Base-by-base conservation (phyloP, 495 filamentous ascomycete species). In the Schizothecium vesticola region DNA sequence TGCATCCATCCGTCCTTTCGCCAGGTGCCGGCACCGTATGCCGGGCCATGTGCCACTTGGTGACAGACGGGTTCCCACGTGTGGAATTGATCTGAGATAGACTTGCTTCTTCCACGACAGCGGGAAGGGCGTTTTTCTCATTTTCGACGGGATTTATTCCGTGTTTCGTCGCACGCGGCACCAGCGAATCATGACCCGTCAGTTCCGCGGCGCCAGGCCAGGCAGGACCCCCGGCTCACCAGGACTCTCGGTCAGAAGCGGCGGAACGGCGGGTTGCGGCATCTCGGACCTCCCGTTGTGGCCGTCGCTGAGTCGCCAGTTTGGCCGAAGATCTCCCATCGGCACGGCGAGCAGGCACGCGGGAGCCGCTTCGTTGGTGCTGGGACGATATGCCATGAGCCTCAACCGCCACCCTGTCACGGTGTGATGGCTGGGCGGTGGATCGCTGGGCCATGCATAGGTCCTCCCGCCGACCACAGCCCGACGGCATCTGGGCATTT, bases 261-360 rank as follows among this genome's bases (percentile, higher is more conserved):
- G 63, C 63, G 63, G 63, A 57, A 65, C 63, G 55, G 26, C 60
- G 67, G 61, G 24, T 13, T 28, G 28, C 22, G 59, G 60, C 58
- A 25, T 67, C 61, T 63, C 62, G 61, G 24, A 61, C 16, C 7
- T 61, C 43, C 29, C 51, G 36, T 56, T 56, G 51, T 24, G 63
- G 43, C 43, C n/a, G 51, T n/a, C 55, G 36, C 55, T 75, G 73
- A 75, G 43, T 75, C 73, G 73, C 65, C 66, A 68, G 65, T 16
- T 56, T 59, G 56, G 13, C 73, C 73, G 73, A 72, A 23, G 73
- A 63, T 75, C 72, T 71, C 63, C 73, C 73, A 66, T 58, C 51
- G 68, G 68, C 63, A 61, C 62, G 56, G 59, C 63, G 65, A n/a
- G 31, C 31, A 36, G 61, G 65, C 62, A 65, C 26, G 58, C 28